Percentiles rank a stretch among this genome's conserved stretches.
Conservation (phyloP, 805 yeast species). For the Kluyveromyces nonfermentans region DNA sequence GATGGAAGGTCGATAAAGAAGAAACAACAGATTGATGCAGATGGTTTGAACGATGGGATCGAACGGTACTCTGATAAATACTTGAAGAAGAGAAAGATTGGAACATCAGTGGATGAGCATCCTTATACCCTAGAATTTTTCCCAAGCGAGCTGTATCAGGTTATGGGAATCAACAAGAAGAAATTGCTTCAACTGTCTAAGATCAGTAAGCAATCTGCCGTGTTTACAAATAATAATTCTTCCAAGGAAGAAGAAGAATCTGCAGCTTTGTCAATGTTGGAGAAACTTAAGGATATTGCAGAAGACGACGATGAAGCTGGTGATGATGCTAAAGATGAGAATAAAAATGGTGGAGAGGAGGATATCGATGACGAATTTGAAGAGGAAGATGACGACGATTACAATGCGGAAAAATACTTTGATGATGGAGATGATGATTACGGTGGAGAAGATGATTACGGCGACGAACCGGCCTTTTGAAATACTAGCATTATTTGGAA, state of each 20-base stretch:
- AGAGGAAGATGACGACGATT: slow-evolving; percentile 52
- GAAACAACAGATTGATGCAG: slow-evolving; percentile 27
- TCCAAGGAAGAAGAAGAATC: slow-evolving; percentile 20
- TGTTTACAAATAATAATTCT: slow-evolving; percentile 18
- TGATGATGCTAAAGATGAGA: slow-evolving; percentile 15
- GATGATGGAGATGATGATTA: slow-evolving; percentile 50
- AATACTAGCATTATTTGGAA: neutral
- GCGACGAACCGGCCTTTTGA: slow-evolving; percentile 55
- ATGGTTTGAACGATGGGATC: slow-evolving; percentile 55
- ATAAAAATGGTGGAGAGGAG: slow-evolving; percentile 30
- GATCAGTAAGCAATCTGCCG: slow-evolving; percentile 21
- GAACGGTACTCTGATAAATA: slow-evolving; percentile 77
- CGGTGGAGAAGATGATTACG: slow-evolving; percentile 41
- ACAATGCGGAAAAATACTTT: slow-evolving; percentile 54
- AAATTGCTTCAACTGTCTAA: slow-evolving; percentile 38
- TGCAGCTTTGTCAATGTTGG: slow-evolving; percentile 33
- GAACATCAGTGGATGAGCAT: slow-evolving; percentile 66
- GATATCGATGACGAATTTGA: slow-evolving; percentile 53
- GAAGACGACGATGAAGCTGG: slow-evolving; percentile 39
- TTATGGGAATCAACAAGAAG: slow-evolving; percentile 56
- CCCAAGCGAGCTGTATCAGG: slow-evolving; percentile 67
- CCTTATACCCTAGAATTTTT: slow-evolving; percentile 64
- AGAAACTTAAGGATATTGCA: slow-evolving; percentile 40
- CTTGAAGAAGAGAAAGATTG: slow-evolving; percentile 57
- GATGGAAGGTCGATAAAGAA: slow-evolving; percentile 11